Evolutionary conservation across 257 asterid genomes (phyloP).

Genomic region (Cordia subcordata): DNA sequence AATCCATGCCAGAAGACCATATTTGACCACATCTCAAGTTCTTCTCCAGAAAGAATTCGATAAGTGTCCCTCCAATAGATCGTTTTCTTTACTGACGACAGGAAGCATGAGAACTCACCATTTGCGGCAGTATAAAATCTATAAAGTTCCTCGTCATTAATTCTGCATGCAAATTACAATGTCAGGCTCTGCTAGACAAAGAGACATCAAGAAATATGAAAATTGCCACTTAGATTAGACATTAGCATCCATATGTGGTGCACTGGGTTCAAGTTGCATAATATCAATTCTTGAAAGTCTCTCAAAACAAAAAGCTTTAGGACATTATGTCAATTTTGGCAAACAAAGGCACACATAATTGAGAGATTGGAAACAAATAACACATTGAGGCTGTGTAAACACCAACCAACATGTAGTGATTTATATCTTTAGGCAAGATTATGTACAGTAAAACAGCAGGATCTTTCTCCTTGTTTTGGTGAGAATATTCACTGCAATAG

Average conservation of each 20-base stretch:
- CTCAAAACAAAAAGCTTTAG: too few species aligned
- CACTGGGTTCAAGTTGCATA: background rate
- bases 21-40: slow-evolving; percentile 85
- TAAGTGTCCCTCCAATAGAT: slow-evolving; percentile 88
- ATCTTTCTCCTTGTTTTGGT: too few species aligned
- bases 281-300: too few species aligned
- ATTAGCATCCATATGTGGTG: background rate
- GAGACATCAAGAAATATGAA: slow-evolving; percentile 4
- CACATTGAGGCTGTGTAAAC: too few species aligned
- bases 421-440: too few species aligned
- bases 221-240: background rate
- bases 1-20: slow-evolving; percentile 94
- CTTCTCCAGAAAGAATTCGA: slow-evolving; percentile 71
- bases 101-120: slow-evolving; percentile 55
- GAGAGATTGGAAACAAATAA: too few species aligned
- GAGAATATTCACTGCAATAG: too few species aligned
- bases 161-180: slow-evolving; percentile 42
- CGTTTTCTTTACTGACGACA: slow-evolving; percentile 70
- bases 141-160: slow-evolving; percentile 61
- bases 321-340: too few species aligned
- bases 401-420: too few species aligned
- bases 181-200: slow-evolving; percentile 31
- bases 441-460: too few species aligned
- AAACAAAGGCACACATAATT: too few species aligned
- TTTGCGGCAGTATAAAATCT: slow-evolving; percentile 70